Evolutionary conservation across 805 yeast species (phyloP), one percentile per base, ranked within the genome.

Genomic region (Saccharomyces mikatae): DNA sequence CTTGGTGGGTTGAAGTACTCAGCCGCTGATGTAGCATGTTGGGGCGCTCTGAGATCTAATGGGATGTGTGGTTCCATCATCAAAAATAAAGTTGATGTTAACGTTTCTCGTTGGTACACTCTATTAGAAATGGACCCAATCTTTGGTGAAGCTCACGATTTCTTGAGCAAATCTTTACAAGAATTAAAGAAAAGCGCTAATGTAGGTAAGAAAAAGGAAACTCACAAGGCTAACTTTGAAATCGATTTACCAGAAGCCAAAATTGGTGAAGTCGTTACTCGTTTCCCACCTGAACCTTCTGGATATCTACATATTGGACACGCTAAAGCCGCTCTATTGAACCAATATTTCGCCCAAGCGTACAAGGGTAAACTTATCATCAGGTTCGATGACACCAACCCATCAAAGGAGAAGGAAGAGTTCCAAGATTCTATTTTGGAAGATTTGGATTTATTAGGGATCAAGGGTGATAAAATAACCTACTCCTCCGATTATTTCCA

Each of bases 221-320:
- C 84, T 52, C 95, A 89, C 79, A 89, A 89, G 76, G 98, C 99
- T 58, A 91, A 87, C 72, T 94, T 87, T 63, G 97, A 91, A 70
- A 94, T 94, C 66, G 94, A 89, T 66, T 81, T 94, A 61, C 87
- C 87, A 56, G 95, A 84, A 70, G 99, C 99, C 56, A 83, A 80
- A 66, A 83, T 86, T 55, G 99, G 99, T 60, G 77, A 91, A 74
- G 99, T 94, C 55, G 98, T 95, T 53, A 95, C 99, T 53, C 87
- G 99, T 76, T 94, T 94, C 83, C 99, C 99, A 49, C 99, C 99
- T 5, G 99, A 94, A 74, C 99, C 99, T 46, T 92, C 95, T 73
- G 99, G 99, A 62, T 94, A 84, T 69, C 79, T 94, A 67, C 99
- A 94, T 71, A 92, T 94, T 71, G 99, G 99, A 63, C 99, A 94